Evolutionary conservation across 176 grass and related monocot species (phyloP), one percentile per base, ranked within the genome.

Genomic region (Musa acuminata): DNA sequence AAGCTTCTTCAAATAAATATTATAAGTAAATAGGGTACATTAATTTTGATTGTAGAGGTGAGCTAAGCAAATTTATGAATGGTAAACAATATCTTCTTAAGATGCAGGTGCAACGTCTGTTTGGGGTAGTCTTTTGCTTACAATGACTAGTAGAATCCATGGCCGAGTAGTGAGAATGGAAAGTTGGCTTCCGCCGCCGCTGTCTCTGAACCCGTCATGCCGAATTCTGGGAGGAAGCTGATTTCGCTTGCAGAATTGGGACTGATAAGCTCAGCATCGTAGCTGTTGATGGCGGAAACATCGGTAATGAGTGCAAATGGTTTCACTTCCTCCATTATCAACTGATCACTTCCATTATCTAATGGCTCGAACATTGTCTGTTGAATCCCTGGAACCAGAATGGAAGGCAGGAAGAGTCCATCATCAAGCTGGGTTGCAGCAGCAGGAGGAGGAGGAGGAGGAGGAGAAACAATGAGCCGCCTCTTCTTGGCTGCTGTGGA

Each of bases 121-220:
- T 43, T 43, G 35, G 0, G 35, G 0, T 43, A 43, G 3, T 43
- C 35, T 43, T 43, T 4, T 43, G 35, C 11, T 11, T 0, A 13
- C 4, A 66, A 29, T 13, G 11, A 21, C 77, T 69, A 88, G 69
- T 87, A 82, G 82, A 92, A 89, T 77, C 81, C 69, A 72, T 84
- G 64, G 51, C 87, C 90, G 10, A 92, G 87, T 4, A 89, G 72
- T 63, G 81, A 89, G 90, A 92, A 92, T 1, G 90, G 90, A 67
- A 89, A 89, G 25, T 84, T 82, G 16, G 35, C 4, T 43, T 4
- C 81, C 3, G 64, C 73, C 3, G 72, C n/a, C 22, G 75, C 65
- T 29, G 78, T 25, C 62, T 16, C 43, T 62, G 77, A 70, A 70
- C 76, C 62, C 73, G 55, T 8, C 52, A 21, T 7, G 52, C 10